Percentiles rank a stretch among this genome's conserved stretches.
These are phyloP conservation scores for Russula sp. DNA, from an alignment of 768 basidiomycete genomes.

Conservation along the genomic window DNA sequence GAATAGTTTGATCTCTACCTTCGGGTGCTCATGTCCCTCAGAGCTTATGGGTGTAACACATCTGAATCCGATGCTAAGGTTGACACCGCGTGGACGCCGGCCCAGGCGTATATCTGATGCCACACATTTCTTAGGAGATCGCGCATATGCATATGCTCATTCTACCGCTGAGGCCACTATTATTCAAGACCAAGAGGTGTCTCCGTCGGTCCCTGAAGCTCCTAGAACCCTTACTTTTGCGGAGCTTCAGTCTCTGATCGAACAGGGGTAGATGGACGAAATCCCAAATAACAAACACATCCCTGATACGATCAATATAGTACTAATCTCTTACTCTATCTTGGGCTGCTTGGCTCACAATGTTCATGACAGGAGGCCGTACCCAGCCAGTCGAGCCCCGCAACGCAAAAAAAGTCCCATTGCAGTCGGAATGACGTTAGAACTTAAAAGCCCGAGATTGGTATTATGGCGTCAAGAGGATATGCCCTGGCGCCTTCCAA, in stretches of 20 bases:
- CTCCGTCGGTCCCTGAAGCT: constrained; percentile 21
- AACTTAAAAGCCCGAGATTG: background rate
- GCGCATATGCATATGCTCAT: background rate
- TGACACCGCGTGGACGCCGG: background rate
- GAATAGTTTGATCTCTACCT: background rate
- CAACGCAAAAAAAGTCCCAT: constrained; percentile 52
- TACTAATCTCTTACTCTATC: constrained; percentile 30
- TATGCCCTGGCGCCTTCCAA: background rate
- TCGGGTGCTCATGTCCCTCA: constrained; percentile 6
- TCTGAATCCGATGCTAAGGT: constrained; percentile 21
- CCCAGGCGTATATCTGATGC: constrained; percentile 1
- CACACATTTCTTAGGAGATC: background rate
- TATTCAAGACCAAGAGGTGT: background rate
- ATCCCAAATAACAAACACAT: constrained; percentile 80
- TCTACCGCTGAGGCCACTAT: background rate
- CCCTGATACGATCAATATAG: constrained; percentile 62
- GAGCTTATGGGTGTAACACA: constrained; percentile 12
- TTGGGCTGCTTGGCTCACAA: constrained; percentile 5
- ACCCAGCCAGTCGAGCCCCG: constrained; percentile 55
- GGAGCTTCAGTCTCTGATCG: constrained; percentile 67
- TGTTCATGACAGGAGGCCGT: constrained; percentile 44
- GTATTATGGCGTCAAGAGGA: background rate
- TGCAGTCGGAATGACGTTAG: constrained; percentile 5
- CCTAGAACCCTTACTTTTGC: constrained; percentile 57
- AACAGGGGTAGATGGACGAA: constrained; percentile 64